phyloP scores from a whole-genome alignment of 2,329 filamentous ascomycete genomes.

The Cercospora zeina region DNA sequence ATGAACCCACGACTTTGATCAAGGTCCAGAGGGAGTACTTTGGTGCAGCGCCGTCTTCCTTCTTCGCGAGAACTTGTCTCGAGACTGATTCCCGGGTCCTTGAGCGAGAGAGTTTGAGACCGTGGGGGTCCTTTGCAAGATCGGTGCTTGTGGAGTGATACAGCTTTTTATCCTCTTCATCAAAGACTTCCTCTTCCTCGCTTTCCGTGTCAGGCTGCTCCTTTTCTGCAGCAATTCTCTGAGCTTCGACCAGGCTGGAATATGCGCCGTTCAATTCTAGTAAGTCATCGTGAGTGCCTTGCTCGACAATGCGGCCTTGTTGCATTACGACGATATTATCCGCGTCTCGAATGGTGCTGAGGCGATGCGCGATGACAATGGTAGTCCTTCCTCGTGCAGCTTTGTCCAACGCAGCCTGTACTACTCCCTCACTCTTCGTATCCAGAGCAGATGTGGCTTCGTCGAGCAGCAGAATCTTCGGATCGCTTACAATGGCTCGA shows the following conservation, averaged over 20 bases:
- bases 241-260: conserved; percentile 80
- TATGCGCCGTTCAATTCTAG: conserved; percentile 72
- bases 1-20: conserved; percentile 74
- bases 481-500: conserved; percentile 83
- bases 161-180: conserved; percentile 36
- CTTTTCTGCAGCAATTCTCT: conserved; percentile 68
- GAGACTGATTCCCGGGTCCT: conserved; percentile 61
- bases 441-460: conserved; percentile 94
- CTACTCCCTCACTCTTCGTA: conserved; percentile 89
- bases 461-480: conserved; percentile 87
- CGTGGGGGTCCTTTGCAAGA: conserved; percentile 59
- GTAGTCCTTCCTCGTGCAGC: conserved; percentile 86
- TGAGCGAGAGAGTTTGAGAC: conserved; percentile 59
- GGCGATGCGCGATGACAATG: conserved; percentile 90
- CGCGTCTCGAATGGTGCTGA: conserved; percentile 90
- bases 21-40: conserved; percentile 73
- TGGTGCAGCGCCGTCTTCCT: conserved; percentile 25
- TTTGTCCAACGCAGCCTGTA: conserved; percentile 86
- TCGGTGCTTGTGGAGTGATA: conserved; percentile 35
- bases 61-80: conserved; percentile 66
- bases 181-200: conserved; percentile 31
- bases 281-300: conserved; percentile 82
- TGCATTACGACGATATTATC: conserved; percentile 96
- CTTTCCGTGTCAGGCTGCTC: conserved; percentile 59
- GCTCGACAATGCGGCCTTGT: conserved; percentile 81